Base-by-base conservation (phyloP, 768 basidiomycete species). In the Mycena crocata region DNA sequence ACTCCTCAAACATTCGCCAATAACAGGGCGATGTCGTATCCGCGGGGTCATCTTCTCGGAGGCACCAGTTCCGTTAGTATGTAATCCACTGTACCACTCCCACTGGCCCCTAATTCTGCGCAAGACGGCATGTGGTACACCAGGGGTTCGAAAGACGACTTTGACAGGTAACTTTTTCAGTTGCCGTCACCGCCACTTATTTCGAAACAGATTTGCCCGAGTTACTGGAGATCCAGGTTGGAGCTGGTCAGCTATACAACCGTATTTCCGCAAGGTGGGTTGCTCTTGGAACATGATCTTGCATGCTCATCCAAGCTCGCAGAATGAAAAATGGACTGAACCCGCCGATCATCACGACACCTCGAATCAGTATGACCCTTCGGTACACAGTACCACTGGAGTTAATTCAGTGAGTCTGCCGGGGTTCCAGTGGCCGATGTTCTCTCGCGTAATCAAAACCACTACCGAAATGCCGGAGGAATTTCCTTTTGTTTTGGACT, bases 331-430 rank as follows among this genome's bases (percentile, higher is more conserved):
- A 45, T 80, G 75, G 66, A 69, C 69, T 2, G 67, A 74, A 14
- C 81, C 84, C 2, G 75, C 76, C 5, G 82, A 83, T 57, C 59
- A 73, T 21, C 83, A 83, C 61, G 73, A 83, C 63, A 81, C 74
- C 37, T 71, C 72, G 5, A 78, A 79, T 8, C 74, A 84, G 65
- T 81, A 76, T 57, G 70, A 81, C 59, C 81, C 84, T 0, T 28
- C 70, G 0, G 65, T 81, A 13, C 83, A 84, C 67, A 76, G 81
- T 14, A 73, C 72, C 21, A 59, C 71, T 14, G 83, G 84, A 15
- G 71, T 74, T 10, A 73, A 73, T 37, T 64, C 64, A 0, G 78
- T 80, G 50, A 79, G 77, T 56, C 69, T 83, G 9, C 71, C 76
- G 21, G 78, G 81, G 15, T 77, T 67, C 58, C 71, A 79, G 14